Evolutionary conservation across 306 rosid species (phyloP).

Genomic region (Senna siamea): DNA sequence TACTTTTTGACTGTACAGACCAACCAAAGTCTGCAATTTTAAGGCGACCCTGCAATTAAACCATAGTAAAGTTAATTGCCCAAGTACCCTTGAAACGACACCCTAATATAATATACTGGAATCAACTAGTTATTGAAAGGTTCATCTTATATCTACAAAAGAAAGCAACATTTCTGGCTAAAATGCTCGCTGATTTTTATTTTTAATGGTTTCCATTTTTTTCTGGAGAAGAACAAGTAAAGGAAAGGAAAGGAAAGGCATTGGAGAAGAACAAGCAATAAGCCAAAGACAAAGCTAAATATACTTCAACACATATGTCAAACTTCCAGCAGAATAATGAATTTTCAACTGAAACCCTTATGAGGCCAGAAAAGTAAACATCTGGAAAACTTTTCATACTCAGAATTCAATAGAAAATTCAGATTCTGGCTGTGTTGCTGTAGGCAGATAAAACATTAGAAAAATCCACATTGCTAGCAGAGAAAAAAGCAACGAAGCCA

Average conservation of each 20-base stretch:
- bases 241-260: background rate
- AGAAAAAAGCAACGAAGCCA: background rate
- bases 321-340: background rate
- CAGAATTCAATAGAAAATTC: background rate
- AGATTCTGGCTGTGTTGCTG: background rate
- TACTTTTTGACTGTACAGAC: slow-evolving; percentile 84
- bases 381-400: slow-evolving; percentile 6
- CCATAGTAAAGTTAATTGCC: slow-evolving; percentile 8
- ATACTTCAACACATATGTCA: background rate
- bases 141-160: slow-evolving; percentile 7
- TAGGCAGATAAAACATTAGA: background rate
- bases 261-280: background rate
- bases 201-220: background rate
- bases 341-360: background rate
- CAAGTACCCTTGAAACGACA: background rate
- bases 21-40: slow-evolving; percentile 96
- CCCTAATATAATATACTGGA: background rate
- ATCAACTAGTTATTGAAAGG: background rate
- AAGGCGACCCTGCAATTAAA: slow-evolving; percentile 70
- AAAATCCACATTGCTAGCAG: slow-evolving; percentile 1
- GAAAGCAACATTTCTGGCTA: background rate
- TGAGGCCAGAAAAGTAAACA: slow-evolving; percentile 3
- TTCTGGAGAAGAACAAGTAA: background rate
- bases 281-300: background rate
- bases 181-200: background rate